Evolutionary conservation across 306 rosid species (phyloP), one percentile per base, ranked within the genome.

Genomic region (Ceratonia siliqua): DNA sequence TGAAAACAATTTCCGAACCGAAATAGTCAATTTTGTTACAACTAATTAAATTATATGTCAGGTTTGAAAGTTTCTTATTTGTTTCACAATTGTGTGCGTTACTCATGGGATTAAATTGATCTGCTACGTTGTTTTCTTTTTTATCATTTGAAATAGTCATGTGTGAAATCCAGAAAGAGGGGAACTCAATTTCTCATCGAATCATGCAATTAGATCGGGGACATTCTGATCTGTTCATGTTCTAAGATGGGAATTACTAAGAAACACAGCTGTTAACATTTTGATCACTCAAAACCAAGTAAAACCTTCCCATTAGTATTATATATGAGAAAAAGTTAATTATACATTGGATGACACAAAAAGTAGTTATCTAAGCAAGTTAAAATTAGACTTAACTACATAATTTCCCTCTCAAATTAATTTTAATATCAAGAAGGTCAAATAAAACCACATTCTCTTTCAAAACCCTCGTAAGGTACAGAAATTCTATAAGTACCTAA

Each of bases 131-230:
- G 30, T 8, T 8, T 39, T 14, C 0, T 43, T 43, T 28, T 6
- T 59, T 36, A 68, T 55, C 24, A 53, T 73, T 85, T 87, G 89
- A 82, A 79, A 73, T 14, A 41, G 84, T 82, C 83, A 11, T 62
- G 11, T 17, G 43, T 71, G 62, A 65, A 74, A 75, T 46, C 58
- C 20, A 62, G 62, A 71, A 73, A 65, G 55, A 58, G 57, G 70
- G 75, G 52, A 82, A 70, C 15, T 80, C 76, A 80, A 80, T 71
- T 42, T 84, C 73, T 68, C 61, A 74, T 61, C 61, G 76, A 71
- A 75, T 68, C 81, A 72, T 74, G 75, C 72, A 76, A 81, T 74
- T 78, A 35, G 70, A 84, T 79, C 62, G 21, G 61, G 28, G 45
- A 38, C 55, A 61, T 48, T 73, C 66, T 71, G 82, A 83, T 79